Evolutionary conservation across 192 early-diverging fungal species (phyloP).

Genomic region (Phlyctochytrium planicorne): DNA sequence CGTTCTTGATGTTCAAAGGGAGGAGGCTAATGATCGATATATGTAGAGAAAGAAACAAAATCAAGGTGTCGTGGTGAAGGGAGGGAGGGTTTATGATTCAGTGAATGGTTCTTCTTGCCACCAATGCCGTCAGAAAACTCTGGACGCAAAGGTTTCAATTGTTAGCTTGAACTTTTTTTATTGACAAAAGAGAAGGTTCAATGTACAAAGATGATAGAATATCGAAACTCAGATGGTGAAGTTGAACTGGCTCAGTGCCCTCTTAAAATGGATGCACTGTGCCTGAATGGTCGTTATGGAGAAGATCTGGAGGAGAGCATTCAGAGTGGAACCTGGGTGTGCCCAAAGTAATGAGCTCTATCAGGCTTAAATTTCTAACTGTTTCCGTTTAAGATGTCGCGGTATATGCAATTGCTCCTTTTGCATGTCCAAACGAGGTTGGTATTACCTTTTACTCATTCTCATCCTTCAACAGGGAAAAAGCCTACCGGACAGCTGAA

Average conservation of each 20-base stretch:
- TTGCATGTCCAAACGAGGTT: conserved; percentile 27
- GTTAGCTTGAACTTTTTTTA: neutral
- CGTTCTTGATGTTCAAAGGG: too few relatives aligned
- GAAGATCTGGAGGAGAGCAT: conserved; percentile 6
- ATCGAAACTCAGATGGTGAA: neutral
- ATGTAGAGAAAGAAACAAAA: too few relatives aligned
- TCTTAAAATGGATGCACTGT: conserved; percentile 20
- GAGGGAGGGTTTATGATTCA: conserved; percentile 22
- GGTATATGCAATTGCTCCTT: conserved; percentile 32
- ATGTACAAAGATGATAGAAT: conserved; percentile 18
- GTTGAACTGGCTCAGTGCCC: conserved; percentile 15
- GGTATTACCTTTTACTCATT: neutral
- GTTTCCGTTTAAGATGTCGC: conserved; percentile 14
- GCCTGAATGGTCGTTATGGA: conserved; percentile 23
- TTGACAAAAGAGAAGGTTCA: too few relatives aligned
- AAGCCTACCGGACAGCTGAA: conserved; percentile 26
- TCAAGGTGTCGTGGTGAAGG: neutral
- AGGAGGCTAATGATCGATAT: too few relatives aligned
- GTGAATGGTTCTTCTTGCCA: conserved; percentile 27
- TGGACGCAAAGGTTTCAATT: conserved; percentile 20
- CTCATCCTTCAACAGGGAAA: conserved; percentile 11
- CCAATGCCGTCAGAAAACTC: conserved; percentile 28
- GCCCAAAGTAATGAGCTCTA: conserved; percentile 19
- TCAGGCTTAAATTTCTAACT: neutral
- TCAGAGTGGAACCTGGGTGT: conserved; percentile 20